Base-by-base conservation (phyloP, 1,284 basidiomycete species). In the Fomitopsis palustris region DNA sequence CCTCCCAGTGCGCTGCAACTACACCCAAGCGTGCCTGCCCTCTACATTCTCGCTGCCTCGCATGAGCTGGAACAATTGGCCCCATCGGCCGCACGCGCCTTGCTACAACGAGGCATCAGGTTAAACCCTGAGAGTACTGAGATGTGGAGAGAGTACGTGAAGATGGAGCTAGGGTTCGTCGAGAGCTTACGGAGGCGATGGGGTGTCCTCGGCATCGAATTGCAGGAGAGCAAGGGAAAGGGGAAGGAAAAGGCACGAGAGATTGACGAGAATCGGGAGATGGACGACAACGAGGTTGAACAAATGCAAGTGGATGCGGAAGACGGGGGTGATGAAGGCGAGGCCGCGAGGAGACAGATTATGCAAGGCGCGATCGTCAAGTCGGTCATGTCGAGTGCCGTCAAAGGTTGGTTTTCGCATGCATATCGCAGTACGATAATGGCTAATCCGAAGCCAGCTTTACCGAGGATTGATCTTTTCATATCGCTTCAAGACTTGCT, bases 161-260 rank as follows among this genome's bases (percentile, higher is more conserved):
- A 89, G 68, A 93, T 97, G 85, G 95, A 98, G 73, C 76, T 96
- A 8, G 88, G 90, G 3, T 97, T 95, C 73, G 81, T 95, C 17
- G 95, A 97, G 76, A 86, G 86, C 10, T 76, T 97, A 55, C 78
- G 93, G 42, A 77, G 93, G 61, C 80, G 95, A 43, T 96, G 93
- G 93, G 84, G 82, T 51, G 80, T 92, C 6, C 79, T 93, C 14
- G 92, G 90, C 3, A 85, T 93, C 41, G 64, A 74, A 38, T 61
- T 70, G 0, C 35, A 53, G 21, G 56, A 47, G 2, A 42, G 9
- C 21, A 67, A 65, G 53, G 67, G 61, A 37, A 68, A 67, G 65
- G 67, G 67, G 47, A 61, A 62, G 59, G 61, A 67, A 35, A 41
- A 62, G 62, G 58, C 54, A 55, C 57, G 55, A 63, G 65, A 60